Evolutionary conservation across 208 protist genomes (phyloP), one percentile per base, ranked within the genome.

Genomic region (Leishmania braziliensis): DNA sequence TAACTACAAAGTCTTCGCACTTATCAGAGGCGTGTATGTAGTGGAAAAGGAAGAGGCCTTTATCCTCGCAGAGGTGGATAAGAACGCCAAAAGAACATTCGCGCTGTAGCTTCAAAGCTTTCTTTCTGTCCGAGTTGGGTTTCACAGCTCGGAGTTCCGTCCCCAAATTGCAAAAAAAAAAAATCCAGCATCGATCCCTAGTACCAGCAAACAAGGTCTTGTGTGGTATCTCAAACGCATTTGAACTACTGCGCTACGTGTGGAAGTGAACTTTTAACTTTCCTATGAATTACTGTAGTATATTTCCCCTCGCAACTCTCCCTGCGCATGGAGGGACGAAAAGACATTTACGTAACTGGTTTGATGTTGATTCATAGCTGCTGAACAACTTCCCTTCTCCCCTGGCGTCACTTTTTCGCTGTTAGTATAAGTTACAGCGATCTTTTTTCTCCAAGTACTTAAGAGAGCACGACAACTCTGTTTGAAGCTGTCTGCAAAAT

Each of bases 91-190:
- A 51, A 51, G 9, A 29, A 48, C 66, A 29, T 56, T 68, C 16
- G n/a, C 43, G 77, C n/a, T 82, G 43, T 89, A 88, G 65, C 71
- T 79, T 82, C 48, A 60, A 53, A 70, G 54, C 78, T 83, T 70
- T 78, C 43, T 74, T n/a, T 58, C 9, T 46, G 4, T 54, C 58
- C 33, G 23, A n/a, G 18, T 33, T 66, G 48, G 53, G 53, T 56
- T 81, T 70, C 79, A 63, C 33, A 78, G 76, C 84, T 85, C 74
- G 70, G 68, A 79, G 72, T 80, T 82, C 60, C 9, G 36, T n/a
- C 70, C 26, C 33, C 29, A 70, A 75, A 68, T 71, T 56, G 16
- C 20, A 77, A 20, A 83, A 77, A 20, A 83, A 77, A 79, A 75
- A 53, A 84, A 50, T 48, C 43, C 43, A 73, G 2, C 71, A 46